phyloP scores from a whole-genome alignment of 164 flowering plant genomes.

The Pachysandra terminalis region DNA sequence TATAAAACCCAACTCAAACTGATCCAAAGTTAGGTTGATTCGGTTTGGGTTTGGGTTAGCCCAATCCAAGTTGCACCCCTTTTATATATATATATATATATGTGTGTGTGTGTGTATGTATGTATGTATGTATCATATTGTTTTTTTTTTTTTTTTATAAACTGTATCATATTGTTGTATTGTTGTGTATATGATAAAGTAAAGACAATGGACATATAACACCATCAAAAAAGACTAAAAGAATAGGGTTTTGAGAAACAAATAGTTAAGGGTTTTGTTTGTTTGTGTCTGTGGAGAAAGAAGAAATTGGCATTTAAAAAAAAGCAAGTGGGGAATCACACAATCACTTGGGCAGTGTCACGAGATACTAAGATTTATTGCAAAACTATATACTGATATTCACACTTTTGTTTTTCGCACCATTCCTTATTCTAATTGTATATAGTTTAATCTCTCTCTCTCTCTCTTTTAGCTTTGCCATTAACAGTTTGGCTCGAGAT shows the following conservation, averaged over 20 bases:
- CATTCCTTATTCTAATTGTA: not conserved
- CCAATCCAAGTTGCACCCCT: too few relatives aligned
- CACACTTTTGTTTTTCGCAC: constrained; percentile 2
- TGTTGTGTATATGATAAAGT: not conserved
- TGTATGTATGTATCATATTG: too few relatives aligned
- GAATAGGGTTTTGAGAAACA: not conserved
- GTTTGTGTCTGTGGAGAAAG: not conserved
- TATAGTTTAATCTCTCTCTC: too few relatives aligned
- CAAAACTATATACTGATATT: not conserved
- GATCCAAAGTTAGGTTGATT: too few relatives aligned
- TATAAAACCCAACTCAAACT: too few relatives aligned
- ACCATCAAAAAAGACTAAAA: not conserved
- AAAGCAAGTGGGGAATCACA: not conserved
- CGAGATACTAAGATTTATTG: not conserved
- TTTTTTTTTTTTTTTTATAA: not conserved
- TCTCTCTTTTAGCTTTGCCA: too few relatives aligned
- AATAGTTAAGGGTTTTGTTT: not conserved
- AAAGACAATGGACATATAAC: not conserved
- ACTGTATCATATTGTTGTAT: not conserved
- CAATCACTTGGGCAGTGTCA: not conserved
- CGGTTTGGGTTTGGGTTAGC: too few relatives aligned
- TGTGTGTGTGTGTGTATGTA: too few relatives aligned
- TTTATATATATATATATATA: too few relatives aligned
- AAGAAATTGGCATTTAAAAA: not conserved
- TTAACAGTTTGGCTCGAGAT: not conserved